phyloP scores from a whole-genome alignment of 371 early-diverging fungal genomes.

The Mucor saturninus region DNA sequence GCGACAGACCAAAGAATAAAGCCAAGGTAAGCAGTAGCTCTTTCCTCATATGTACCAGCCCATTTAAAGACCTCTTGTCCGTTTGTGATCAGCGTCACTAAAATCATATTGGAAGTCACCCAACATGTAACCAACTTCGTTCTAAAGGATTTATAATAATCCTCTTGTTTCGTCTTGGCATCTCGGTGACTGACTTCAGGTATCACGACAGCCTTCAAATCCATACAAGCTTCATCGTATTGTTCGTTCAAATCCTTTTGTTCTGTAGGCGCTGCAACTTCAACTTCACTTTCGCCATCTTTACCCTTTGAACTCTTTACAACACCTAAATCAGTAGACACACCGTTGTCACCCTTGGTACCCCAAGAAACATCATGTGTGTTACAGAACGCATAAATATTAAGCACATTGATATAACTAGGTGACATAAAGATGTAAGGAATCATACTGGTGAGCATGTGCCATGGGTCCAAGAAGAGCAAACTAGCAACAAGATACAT shows the following conservation, averaged over 20 bases:
- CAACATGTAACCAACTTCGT: slow-evolving; percentile 82
- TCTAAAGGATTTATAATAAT: slow-evolving; percentile 84
- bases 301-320: slow-evolving; percentile 43
- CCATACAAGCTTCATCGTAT: slow-evolving; percentile 70
- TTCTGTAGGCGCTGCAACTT: slow-evolving; percentile 77
- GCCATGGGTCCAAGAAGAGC: slow-evolving; percentile 84
- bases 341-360: slow-evolving; percentile 82
- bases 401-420: slow-evolving; percentile 84
- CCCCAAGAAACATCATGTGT: slow-evolving; percentile 96
- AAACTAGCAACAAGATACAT: slow-evolving; percentile 68
- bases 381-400: slow-evolving; percentile 93
- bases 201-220: slow-evolving; percentile 49
- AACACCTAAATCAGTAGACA: slow-evolving; percentile 51
- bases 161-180: slow-evolving; percentile 80
- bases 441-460: slow-evolving; percentile 88
- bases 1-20: slow-evolving; percentile 92
- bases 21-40: slow-evolving; percentile 74
- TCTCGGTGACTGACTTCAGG: slow-evolving; percentile 64
- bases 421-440: slow-evolving; percentile 90
- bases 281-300: slow-evolving; percentile 42
- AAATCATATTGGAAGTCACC: slow-evolving; percentile 81
- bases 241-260: slow-evolving; percentile 75
- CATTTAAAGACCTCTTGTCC: slow-evolving; percentile 31
- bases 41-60: slow-evolving; percentile 39
- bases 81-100: slow-evolving; percentile 67